phyloP scores from a whole-genome alignment of 2,329 filamentous ascomycete genomes.

The Aspergillus tanneri region DNA sequence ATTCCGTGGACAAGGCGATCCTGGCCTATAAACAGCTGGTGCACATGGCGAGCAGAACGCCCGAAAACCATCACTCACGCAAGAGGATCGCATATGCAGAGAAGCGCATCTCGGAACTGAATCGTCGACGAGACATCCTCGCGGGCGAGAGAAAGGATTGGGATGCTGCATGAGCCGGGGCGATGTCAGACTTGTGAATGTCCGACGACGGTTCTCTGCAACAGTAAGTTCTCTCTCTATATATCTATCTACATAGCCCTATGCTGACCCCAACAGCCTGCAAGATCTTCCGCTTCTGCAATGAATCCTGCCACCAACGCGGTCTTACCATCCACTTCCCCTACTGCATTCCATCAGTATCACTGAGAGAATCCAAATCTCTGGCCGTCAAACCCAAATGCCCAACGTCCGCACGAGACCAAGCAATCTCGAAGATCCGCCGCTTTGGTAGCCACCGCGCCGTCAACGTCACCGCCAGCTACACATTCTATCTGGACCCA shows the following conservation, averaged over 20 bases:
- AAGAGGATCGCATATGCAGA: slow-evolving; percentile 28
- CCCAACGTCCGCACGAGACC: slow-evolving; percentile 23
- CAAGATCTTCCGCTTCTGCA: slow-evolving; percentile 33
- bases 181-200: slow-evolving; percentile 24
- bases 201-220: slow-evolving; percentile 26
- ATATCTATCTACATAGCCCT: slow-evolving; percentile 1
- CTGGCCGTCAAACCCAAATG: slow-evolving; percentile 29
- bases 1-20: slow-evolving; percentile 30
- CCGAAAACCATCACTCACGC: slow-evolving; percentile 26
- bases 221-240: slow-evolving; percentile 19
- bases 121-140: slow-evolving; percentile 26
- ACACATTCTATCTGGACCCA: slow-evolving; percentile 32
- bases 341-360: slow-evolving; percentile 31
- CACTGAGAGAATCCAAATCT: slow-evolving; percentile 32
- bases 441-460: slow-evolving; percentile 15
- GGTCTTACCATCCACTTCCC: slow-evolving; percentile 15
- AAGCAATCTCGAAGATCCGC: slow-evolving; percentile 28
- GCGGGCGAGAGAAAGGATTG: slow-evolving; percentile 28
- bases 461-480: slow-evolving; percentile 25
- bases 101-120: slow-evolving; percentile 29
- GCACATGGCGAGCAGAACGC: slow-evolving; percentile 25
- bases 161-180: slow-evolving; percentile 25
- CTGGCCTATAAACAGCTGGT: slow-evolving; percentile 30
- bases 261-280: slow-evolving; percentile 21
- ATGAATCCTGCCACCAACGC: slow-evolving; percentile 25